These are phyloP conservation scores for Globisporangium nunn DNA, from an alignment of 352 stramenopile species.

Conservation along the genomic window DNA sequence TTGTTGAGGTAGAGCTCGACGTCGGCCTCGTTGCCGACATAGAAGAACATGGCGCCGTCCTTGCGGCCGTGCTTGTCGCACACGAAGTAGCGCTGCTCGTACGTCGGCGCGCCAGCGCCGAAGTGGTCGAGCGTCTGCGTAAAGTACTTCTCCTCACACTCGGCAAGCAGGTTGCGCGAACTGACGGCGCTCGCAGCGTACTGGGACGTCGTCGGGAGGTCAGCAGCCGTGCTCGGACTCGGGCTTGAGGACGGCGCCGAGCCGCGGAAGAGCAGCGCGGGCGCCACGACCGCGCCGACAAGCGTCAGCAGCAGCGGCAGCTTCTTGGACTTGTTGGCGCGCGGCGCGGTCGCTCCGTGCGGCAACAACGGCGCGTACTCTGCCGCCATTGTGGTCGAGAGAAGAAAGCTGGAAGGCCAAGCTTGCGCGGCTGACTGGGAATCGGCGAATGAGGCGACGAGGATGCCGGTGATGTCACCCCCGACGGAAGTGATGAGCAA, in stretches of 20 bases:
- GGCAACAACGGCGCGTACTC: constrained; percentile 27
- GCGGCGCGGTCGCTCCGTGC: constrained; percentile 6
- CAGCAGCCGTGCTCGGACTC: neutral
- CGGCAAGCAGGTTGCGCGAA: constrained; percentile 32
- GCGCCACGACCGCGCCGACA: constrained; percentile 20
- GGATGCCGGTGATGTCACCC: neutral
- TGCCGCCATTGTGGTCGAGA: neutral
- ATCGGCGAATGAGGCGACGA: neutral
- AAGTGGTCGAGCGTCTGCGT: constrained; percentile 78
- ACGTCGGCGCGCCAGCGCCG: constrained; percentile 43
- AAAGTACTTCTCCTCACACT: constrained; percentile 72
- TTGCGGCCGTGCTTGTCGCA: constrained; percentile 63
- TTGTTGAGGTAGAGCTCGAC: constrained; percentile 94
- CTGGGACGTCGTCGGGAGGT: neutral
- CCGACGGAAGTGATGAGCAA: too few relatives aligned
- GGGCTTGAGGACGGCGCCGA: constrained; percentile 4
- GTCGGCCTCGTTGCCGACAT: constrained; percentile 93
- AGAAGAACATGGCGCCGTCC: constrained; percentile 88
- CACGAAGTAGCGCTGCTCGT: constrained; percentile 87
- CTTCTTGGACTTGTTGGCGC: constrained; percentile 6
- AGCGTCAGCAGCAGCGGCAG: constrained; percentile 29
- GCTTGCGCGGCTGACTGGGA: neutral
- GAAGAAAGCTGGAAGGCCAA: too few relatives aligned
- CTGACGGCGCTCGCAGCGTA: constrained; percentile 34
- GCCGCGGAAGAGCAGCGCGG: constrained; percentile 26